phyloP scores from a whole-genome alignment of 306 rosid genomes.

The Begonia fuchsioides region DNA sequence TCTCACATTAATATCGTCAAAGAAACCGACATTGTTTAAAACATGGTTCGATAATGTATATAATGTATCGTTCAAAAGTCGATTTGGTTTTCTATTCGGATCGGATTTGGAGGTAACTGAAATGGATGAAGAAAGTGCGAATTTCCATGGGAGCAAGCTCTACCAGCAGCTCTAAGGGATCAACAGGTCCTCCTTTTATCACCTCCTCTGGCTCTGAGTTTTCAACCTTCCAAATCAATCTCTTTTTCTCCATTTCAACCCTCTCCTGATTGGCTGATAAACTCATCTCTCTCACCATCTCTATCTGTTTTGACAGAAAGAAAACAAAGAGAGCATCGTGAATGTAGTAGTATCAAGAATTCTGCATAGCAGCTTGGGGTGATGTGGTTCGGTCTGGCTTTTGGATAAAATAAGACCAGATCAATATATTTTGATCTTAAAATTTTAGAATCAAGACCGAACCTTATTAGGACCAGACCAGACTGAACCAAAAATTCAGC shows the following conservation, averaged over 20 bases:
- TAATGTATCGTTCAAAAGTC: too few relatives aligned
- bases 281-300: constrained; percentile 36
- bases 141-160: constrained; percentile 65
- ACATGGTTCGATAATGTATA: too few relatives aligned
- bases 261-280: constrained; percentile 71
- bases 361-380: background rate
- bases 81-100: too few relatives aligned
- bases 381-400: too few relatives aligned
- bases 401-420: too few relatives aligned
- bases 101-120: constrained; percentile 4
- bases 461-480: too few relatives aligned
- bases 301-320: constrained; percentile 28
- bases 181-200: constrained; percentile 46
- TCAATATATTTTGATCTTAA: too few relatives aligned
- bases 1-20: too few relatives aligned
- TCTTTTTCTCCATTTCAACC: constrained; percentile 58
- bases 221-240: constrained; percentile 56
- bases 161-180: constrained; percentile 38
- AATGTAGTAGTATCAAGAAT: constrained; percentile 1
- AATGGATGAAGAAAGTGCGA: constrained; percentile 32
- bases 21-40: too few relatives aligned
- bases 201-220: constrained; percentile 22
- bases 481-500: too few relatives aligned
- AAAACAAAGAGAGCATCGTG: background rate
- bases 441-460: too few relatives aligned